These are phyloP conservation scores for Draba incana DNA, from an alignment of 345 rosid species.

Conservation along the genomic window DNA sequence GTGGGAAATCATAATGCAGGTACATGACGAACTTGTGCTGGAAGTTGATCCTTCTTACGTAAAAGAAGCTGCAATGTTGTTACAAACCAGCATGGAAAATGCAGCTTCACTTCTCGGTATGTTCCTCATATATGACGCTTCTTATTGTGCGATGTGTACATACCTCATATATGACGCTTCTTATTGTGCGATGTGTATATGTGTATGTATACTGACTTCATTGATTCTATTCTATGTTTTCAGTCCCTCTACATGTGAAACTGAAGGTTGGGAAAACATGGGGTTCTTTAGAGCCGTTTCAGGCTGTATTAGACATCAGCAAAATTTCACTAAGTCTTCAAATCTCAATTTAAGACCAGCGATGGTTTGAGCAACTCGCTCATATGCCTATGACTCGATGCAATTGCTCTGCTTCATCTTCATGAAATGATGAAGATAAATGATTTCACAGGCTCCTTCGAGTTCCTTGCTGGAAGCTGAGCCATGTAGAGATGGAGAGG, in stretches of 20 bases:
- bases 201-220: not conserved
- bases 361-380: slow-evolving; percentile 23
- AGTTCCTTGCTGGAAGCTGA: slow-evolving; percentile 5
- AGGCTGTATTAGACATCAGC: slow-evolving; percentile 44
- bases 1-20: slow-evolving; percentile 47
- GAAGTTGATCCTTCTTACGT: slow-evolving; percentile 76
- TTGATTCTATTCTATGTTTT: slow-evolving; percentile 24
- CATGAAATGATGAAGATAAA: slow-evolving; percentile 22
- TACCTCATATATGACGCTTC: not conserved
- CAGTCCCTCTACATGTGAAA: slow-evolving; percentile 90
- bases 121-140: not conserved
- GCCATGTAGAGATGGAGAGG: slow-evolving; percentile 12
- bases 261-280: slow-evolving; percentile 88
- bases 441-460: slow-evolving; percentile 10
- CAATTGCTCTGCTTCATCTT: slow-evolving; percentile 14
- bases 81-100: slow-evolving; percentile 77
- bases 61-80: slow-evolving; percentile 74
- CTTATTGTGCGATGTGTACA: not conserved
- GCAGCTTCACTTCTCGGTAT: slow-evolving; percentile 77
- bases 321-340: slow-evolving; percentile 11
- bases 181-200: not conserved
- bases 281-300: slow-evolving; percentile 82
- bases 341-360: not conserved
- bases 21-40: slow-evolving; percentile 90
- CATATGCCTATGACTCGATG: not conserved